Base-by-base conservation (phyloP, 225 moss, liverwort and hornwort species). In the Sphagnum contortum region DNA sequence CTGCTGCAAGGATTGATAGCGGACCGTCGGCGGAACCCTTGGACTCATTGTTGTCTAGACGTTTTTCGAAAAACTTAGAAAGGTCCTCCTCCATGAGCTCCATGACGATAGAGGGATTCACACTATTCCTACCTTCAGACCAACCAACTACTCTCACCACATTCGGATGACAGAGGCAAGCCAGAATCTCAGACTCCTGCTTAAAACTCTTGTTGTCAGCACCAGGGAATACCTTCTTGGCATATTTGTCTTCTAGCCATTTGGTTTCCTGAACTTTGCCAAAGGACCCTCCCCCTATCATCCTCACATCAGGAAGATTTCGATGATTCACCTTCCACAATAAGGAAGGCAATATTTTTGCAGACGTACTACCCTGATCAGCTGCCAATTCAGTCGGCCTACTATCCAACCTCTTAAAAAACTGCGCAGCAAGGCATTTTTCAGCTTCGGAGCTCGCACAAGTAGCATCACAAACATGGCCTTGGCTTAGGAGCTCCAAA, bases 31-130 rank as follows among this genome's bases (percentile, higher is more conserved):
- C 29, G 29, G 29, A 29, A 29, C 29, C 29, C 29, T 29, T 29
- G 29, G 29, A n/a, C 50, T 12, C n/a, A 5, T 51, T 47, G 44
- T 48, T 9, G 8, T 12, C 29, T 4, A 47, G 8, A 59, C 52
- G 4, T 3, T 45, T 29, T 12, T 9, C 13, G 9, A 52, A 51
- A 52, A 47, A 53, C 9, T 12, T 11, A 3, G 12, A 3, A 13
- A 77, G 60, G 68, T 72, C 59, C 61, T 66, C 63, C 44, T 61
- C 2, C 77, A 77, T 72, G 3, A 62, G 63, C 46, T 77, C 72
- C 77, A 77, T 72, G 6, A 73, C 65, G 57, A 69, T 46, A 2
- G 48, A 49, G 47, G 11, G 4, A 0, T 69, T 12, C 2, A 1
- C 65, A 46, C 55, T 12, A 10, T 44, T 4, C 45, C 9, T 44